These are phyloP conservation scores for Iris pallida DNA, from an alignment of 116 monocot genomes.

Conservation along the genomic window DNA sequence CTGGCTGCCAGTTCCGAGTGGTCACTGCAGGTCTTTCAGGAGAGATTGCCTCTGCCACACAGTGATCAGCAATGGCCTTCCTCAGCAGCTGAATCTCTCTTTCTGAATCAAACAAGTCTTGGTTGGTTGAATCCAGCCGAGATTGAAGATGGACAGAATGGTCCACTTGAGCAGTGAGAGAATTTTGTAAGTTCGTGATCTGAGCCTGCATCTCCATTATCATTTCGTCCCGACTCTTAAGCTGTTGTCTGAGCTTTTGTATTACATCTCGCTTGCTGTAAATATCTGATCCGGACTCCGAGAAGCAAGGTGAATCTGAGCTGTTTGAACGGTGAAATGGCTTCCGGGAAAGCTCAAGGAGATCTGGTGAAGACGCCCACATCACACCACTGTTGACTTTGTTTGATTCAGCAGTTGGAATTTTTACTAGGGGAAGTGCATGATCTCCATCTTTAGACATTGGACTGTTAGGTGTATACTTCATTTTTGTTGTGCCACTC, in stretches of 20 bases:
- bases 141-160: slow-evolving; percentile 51
- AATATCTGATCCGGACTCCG: slow-evolving; percentile 91
- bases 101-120: slow-evolving; percentile 68
- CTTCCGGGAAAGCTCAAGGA: slow-evolving; percentile 42
- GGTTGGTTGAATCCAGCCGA: slow-evolving; percentile 53
- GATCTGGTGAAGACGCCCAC: slow-evolving; percentile 64
- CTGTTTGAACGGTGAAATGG: slow-evolving; percentile 58
- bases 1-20: slow-evolving; percentile 26
- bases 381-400: slow-evolving; percentile 37
- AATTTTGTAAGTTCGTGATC: slow-evolving; percentile 62
- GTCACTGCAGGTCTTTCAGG: slow-evolving; percentile 22
- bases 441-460: slow-evolving; percentile 27
- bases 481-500: slow-evolving; percentile 16
- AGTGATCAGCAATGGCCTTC: slow-evolving; percentile 67
- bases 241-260: slow-evolving; percentile 74
- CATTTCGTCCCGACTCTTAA: slow-evolving; percentile 88
- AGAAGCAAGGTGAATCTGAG: slow-evolving; percentile 74
- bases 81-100: slow-evolving; percentile 71
- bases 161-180: slow-evolving; percentile 51
- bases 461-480: slow-evolving; percentile 17
- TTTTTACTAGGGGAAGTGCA: slow-evolving; percentile 43
- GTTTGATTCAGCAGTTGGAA: slow-evolving; percentile 28
- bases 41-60: slow-evolving; percentile 35
- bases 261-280: slow-evolving; percentile 81
- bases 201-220: slow-evolving; percentile 91